phyloP scores from a whole-genome alignment of 768 basidiomycete genomes.

The Glaciozyma martinii region DNA sequence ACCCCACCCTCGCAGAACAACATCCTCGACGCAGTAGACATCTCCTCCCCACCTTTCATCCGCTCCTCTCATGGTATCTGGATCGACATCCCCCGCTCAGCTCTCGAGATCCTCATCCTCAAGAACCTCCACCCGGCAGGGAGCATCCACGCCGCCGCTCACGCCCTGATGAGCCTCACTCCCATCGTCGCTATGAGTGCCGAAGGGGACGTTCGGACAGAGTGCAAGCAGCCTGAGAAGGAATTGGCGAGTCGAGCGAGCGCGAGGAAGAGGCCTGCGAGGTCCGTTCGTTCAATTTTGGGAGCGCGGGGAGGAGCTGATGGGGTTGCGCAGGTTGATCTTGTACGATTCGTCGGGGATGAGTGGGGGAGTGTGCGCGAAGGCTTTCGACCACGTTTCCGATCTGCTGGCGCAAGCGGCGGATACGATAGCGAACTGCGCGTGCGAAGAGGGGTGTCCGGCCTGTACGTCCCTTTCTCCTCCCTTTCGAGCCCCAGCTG shows the following conservation, averaged over 20 bases:
- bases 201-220: slow-evolving; percentile 60
- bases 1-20: slow-evolving; percentile 30
- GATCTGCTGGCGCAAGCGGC: slow-evolving; percentile 55
- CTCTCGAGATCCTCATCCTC: slow-evolving; percentile 49
- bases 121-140: slow-evolving; percentile 61
- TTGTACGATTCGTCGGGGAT: slow-evolving; percentile 68
- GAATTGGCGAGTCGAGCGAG: slow-evolving; percentile 30
- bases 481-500: background rate
- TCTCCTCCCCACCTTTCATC: slow-evolving; percentile 69
- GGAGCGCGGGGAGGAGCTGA: background rate
- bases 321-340: slow-evolving; percentile 50
- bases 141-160: slow-evolving; percentile 75
- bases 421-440: slow-evolving; percentile 52
- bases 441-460: slow-evolving; percentile 61
- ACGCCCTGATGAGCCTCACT: slow-evolving; percentile 62
- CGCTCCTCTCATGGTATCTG: slow-evolving; percentile 65
- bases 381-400: slow-evolving; percentile 67
- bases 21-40: slow-evolving; percentile 67
- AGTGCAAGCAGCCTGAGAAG: slow-evolving; percentile 51
- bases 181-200: slow-evolving; percentile 52
- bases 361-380: slow-evolving; percentile 62
- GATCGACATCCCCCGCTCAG: slow-evolving; percentile 59
- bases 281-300: slow-evolving; percentile 7
- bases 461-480: slow-evolving; percentile 48
- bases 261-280: slow-evolving; percentile 31